phyloP scores from a whole-genome alignment of 345 rosid genomes.

The Citrus glauca region DNA sequence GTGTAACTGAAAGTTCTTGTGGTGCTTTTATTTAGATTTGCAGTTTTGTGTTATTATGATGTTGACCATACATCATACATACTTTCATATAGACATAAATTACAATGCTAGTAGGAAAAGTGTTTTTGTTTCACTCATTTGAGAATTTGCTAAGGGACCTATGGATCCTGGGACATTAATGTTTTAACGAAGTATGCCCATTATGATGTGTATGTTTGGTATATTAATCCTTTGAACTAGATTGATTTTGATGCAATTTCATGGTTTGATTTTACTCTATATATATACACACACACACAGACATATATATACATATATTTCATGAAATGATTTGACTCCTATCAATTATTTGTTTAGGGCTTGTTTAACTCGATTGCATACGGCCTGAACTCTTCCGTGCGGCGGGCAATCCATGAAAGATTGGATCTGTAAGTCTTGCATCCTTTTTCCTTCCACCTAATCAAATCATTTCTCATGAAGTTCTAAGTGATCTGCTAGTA shows the following conservation, averaged over 20 bases:
- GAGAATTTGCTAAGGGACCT: not conserved
- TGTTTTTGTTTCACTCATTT: not conserved
- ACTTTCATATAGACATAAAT: not conserved
- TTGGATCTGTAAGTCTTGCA: constrained; percentile 65
- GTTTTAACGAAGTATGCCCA: not conserved
- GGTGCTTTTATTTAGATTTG: not conserved
- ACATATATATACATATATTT: not conserved
- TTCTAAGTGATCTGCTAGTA: not conserved
- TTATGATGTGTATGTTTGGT: not conserved
- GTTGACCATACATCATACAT: not conserved
- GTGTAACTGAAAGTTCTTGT: not conserved
- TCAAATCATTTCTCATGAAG: not conserved
- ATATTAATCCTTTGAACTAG: not conserved
- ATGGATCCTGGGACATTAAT: not conserved
- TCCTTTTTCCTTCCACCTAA: not conserved
- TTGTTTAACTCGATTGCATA: constrained; percentile 94
- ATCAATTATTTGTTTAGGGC: constrained; percentile 44
- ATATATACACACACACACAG: too few species aligned
- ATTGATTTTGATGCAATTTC: not conserved
- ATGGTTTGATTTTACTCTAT: not conserved
- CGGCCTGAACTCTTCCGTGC: constrained; percentile 88
- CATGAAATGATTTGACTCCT: not conserved
- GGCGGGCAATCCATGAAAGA: constrained; percentile 80
- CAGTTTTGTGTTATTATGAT: not conserved
- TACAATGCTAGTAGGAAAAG: not conserved